Evolutionary conservation across 345 rosid genomes (phyloP), one percentile per base, ranked within the genome.

Genomic region (Acer yangbiense): DNA sequence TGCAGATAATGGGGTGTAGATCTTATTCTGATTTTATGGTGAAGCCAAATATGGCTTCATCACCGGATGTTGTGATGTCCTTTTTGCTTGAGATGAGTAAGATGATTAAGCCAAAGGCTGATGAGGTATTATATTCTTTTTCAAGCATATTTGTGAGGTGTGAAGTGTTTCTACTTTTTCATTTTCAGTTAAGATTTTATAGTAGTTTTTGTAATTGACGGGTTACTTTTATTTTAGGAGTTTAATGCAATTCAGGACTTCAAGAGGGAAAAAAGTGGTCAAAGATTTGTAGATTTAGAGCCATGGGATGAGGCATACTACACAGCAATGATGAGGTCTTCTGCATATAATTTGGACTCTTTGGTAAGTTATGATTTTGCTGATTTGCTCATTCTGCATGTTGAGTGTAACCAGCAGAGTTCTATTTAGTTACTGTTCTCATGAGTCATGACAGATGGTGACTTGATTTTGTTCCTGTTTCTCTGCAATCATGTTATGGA

Each of bases 241-340:
- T 89, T 87, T 85, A 78, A 83, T 76, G 79, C 81, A 71, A 90
- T 94, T 77, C 81, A 85, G 84, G 82, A 87, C 43, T 90, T 91
- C 66, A 95, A 94, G 88, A 83, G 89, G 82, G 82, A 86, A 77
- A 81, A 83, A 57, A 84, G 89, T 82, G 90, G 94, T 76, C 80
- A 86, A 55, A 71, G 71, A 74, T 73, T 70, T 73, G 80, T 79
- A 77, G 97, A 89, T 80, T 77, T 95, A 75, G 94, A 95, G 83
- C 98, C 98, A 68, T 95, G 98, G 99, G 99, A 95, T 85, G 98
- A 95, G 83, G 81, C 97, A 29, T 89, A 92, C 83, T 94, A 92
- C 80, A 87, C 97, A 58, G 88, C 91, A 64, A 81, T 85, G 85
- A 92, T 95, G 97, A 95, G 89, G 82, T 89, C 97, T 50, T 91